Conservation (phyloP, 2,329 filamentous ascomycete genomes). For the Colletotrichum acutatum region DNA sequence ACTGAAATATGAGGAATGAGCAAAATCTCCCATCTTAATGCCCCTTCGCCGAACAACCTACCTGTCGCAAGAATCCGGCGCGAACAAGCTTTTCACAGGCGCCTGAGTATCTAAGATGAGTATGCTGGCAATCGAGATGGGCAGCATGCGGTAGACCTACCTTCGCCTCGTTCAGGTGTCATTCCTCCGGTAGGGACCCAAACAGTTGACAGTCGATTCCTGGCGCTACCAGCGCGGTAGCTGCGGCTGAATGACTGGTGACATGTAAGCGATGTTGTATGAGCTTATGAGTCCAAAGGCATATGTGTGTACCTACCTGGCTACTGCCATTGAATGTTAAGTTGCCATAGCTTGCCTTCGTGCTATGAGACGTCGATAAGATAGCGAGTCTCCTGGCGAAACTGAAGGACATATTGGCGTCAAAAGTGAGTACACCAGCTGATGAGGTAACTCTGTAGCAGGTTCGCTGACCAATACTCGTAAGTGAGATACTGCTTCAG, state of each 20-base stretch:
- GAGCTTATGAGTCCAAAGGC: too few relatives aligned
- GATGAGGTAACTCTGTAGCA: not conserved
- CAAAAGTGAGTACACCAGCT: not conserved
- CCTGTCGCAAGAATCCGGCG: conserved; percentile 80
- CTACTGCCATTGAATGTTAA: not conserved
- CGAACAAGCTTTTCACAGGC: conserved; percentile 75
- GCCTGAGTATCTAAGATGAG: conserved; percentile 56
- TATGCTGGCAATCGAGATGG: not conserved
- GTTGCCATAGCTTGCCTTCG: too few relatives aligned
- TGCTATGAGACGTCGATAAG: not conserved
- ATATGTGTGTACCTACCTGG: not conserved
- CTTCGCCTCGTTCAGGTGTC: conserved; percentile 64
- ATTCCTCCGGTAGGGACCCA: conserved; percentile 84
- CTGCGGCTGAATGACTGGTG: conserved; percentile 18
- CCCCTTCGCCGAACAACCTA: conserved; percentile 46
- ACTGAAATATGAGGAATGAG: conserved; percentile 55
- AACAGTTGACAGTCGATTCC: conserved; percentile 72
- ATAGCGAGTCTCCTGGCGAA: not conserved
- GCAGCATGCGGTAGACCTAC: conserved; percentile 45
- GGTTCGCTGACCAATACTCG: not conserved
- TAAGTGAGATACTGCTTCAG: not conserved
- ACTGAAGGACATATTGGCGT: not conserved
- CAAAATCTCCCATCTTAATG: not conserved
- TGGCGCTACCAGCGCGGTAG: conserved; percentile 10
- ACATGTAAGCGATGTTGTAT: not conserved